phyloP scores from a whole-genome alignment of 1,139 yeast genomes.

The Scheffersomyces insectosa region DNA sequence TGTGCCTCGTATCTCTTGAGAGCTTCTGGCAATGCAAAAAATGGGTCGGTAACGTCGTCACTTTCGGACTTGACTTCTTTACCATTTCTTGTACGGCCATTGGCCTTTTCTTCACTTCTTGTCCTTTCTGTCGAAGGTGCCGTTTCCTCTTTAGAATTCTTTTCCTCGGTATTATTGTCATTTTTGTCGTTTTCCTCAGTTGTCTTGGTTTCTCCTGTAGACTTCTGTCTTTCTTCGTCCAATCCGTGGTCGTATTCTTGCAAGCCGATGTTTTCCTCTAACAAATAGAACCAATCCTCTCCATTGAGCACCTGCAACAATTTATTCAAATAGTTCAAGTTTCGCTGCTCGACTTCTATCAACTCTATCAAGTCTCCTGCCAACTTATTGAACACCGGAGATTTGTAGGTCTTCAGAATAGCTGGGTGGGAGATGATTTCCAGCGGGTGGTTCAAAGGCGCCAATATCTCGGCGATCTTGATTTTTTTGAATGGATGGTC shows the following conservation, averaged over 20 bases:
- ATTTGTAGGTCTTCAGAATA: constrained; percentile 62
- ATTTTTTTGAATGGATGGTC: constrained; percentile 38
- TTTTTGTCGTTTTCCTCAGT: neutral
- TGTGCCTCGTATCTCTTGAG: constrained; percentile 37
- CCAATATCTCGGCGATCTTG: constrained; percentile 56
- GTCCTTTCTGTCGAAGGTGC: neutral
- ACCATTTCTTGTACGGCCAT: neutral
- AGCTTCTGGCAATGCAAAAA: constrained; percentile 40
- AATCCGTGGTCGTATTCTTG: constrained; percentile 70
- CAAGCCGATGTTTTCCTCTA: constrained; percentile 64
- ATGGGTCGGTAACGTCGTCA: constrained; percentile 33
- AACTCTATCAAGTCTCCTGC: constrained; percentile 73
- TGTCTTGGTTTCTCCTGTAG: neutral
- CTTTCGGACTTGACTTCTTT: constrained; percentile 8
- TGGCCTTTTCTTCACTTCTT: neutral
- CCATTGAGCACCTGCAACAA: constrained; percentile 80
- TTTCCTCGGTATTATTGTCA: neutral
- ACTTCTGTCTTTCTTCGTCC: constrained; percentile 26
- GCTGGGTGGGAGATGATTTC: constrained; percentile 76
- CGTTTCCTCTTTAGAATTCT: neutral
- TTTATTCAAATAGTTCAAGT: constrained; percentile 67
- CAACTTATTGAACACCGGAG: constrained; percentile 50
- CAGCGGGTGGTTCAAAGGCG: constrained; percentile 79
- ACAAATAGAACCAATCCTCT: constrained; percentile 72
- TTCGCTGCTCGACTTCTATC: constrained; percentile 78